Evolutionary conservation across 2,329 filamentous ascomycete genomes (phyloP).

Genomic region (Verticillium zaregamsianum): DNA sequence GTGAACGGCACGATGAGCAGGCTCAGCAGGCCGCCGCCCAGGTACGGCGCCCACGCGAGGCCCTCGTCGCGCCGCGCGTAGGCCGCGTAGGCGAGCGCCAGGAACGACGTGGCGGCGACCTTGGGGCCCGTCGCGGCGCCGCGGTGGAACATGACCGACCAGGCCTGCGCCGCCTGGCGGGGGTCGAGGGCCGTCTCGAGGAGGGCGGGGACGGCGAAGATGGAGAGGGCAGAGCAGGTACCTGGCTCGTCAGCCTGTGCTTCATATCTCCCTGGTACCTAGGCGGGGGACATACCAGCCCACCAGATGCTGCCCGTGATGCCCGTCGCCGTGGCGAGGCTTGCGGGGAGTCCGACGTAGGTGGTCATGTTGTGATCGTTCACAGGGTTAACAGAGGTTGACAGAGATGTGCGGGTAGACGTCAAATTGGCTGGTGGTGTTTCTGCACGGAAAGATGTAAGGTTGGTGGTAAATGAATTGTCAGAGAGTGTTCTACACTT

Average conservation of each 20-base stretch:
- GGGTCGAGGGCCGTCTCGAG: conserved; percentile 20
- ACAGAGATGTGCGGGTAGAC: background rate
- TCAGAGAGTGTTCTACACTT: too few species aligned
- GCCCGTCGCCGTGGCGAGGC: conserved; percentile 9
- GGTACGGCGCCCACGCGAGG: conserved; percentile 27
- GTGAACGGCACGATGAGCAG: conserved; percentile 36
- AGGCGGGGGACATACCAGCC: conserved; percentile 6
- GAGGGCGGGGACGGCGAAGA: conserved; percentile 27
- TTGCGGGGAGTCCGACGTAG: background rate
- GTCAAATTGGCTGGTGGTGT: too few species aligned
- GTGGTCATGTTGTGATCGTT: background rate
- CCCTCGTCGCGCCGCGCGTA: conserved; percentile 24
- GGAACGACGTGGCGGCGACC: conserved; percentile 24
- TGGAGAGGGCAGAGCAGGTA: conserved; percentile 28
- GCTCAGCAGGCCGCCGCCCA: conserved; percentile 25
- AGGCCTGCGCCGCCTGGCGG: conserved; percentile 25
- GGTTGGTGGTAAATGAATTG: too few species aligned
- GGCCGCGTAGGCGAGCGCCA: conserved; percentile 30
- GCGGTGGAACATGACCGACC: conserved; percentile 31
- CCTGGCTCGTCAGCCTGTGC: conserved; percentile 21
- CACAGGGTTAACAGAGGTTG: background rate
- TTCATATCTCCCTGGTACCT: background rate
- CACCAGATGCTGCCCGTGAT: conserved; percentile 8
- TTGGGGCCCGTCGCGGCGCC: conserved; percentile 33
- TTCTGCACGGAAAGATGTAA: too few species aligned